Conservation (phyloP, 2,329 filamentous ascomycete genomes). For the Bipolaris cookei region DNA sequence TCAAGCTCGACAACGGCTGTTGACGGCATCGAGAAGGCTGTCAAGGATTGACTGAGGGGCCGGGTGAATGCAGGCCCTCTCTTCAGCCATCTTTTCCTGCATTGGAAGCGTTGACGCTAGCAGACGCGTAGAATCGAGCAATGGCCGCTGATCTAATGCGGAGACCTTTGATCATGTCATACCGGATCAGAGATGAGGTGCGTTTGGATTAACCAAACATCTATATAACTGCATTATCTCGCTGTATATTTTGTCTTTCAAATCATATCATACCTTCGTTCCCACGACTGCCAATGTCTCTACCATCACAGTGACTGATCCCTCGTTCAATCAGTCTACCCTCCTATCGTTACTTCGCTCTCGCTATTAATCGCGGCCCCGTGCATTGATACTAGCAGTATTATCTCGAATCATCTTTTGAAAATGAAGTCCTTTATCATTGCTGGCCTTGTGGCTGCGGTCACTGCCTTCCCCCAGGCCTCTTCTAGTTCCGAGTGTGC, state of each 20-base stretch:
- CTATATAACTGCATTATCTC: constrained; percentile 41
- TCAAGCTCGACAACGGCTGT: not conserved
- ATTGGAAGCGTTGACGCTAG: constrained; percentile 31
- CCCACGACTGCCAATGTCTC: too few species aligned
- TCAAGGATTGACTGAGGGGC: constrained; percentile 31
- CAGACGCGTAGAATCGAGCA: constrained; percentile 38
- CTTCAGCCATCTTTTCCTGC: constrained; percentile 32
- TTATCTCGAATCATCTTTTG: constrained; percentile 16
- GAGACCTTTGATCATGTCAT: constrained; percentile 20
- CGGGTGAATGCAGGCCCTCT: constrained; percentile 23
- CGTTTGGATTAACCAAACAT: constrained; percentile 22
- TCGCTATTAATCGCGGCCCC: constrained; percentile 20
- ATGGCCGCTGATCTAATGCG: constrained; percentile 27
- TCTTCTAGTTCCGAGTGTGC: constrained; percentile 60
- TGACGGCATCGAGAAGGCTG: constrained; percentile 9
- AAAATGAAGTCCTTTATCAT: constrained; percentile 43
- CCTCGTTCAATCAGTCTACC: constrained; percentile 48
- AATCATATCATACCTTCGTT: constrained; percentile 33
- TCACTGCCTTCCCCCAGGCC: constrained; percentile 36
- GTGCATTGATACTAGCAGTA: constrained; percentile 12
- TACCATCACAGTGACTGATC: constrained; percentile 43
- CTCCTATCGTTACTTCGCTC: constrained; percentile 28
- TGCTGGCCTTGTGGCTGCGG: constrained; percentile 39
- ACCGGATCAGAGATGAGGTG: constrained; percentile 34
- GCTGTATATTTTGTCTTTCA: constrained; percentile 15